These are phyloP conservation scores for Chrysanthemum lavandulifolium DNA, from an alignment of 129 eudicot species.

Conservation along the genomic window DNA sequence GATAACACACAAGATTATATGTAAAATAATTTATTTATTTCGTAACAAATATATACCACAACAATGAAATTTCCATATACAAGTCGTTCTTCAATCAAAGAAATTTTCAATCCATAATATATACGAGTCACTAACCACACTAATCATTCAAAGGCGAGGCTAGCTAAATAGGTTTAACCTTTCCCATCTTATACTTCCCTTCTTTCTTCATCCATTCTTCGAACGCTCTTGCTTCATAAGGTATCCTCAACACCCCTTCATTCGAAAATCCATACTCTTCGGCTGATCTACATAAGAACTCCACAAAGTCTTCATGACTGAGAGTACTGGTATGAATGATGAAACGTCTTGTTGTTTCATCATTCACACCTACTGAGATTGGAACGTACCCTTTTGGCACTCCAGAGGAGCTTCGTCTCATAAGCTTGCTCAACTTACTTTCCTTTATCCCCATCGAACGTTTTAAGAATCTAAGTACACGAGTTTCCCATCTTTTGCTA, in stretches of 20 bases:
- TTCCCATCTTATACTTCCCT: slow-evolving; percentile 30
- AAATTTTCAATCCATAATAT: neutral
- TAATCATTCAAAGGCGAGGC: neutral
- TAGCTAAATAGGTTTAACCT: slow-evolving; percentile 26
- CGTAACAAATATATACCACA: neutral
- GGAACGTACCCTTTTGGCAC: slow-evolving; percentile 61
- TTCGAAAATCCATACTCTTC: slow-evolving; percentile 58
- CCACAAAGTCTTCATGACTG: slow-evolving; percentile 40
- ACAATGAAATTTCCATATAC: neutral
- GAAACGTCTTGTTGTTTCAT: slow-evolving; percentile 36
- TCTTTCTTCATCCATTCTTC: slow-evolving; percentile 50
- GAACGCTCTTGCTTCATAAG: slow-evolving; percentile 46
- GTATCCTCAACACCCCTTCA: slow-evolving; percentile 49
- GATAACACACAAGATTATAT: neutral
- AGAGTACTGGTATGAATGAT: slow-evolving; percentile 47
- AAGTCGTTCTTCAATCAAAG: neutral
- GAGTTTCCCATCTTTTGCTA: neutral
- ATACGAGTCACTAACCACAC: neutral
- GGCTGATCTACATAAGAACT: slow-evolving; percentile 43
- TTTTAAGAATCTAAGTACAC: neutral
- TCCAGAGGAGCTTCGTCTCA: neutral
- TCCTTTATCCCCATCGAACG: slow-evolving; percentile 45
- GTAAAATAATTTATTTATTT: no score
- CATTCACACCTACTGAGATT: slow-evolving; percentile 46
- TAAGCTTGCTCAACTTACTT: slow-evolving; percentile 32